phyloP scores from a whole-genome alignment of 805 yeast genomes.

The Metschnikowia koreensis region DNA sequence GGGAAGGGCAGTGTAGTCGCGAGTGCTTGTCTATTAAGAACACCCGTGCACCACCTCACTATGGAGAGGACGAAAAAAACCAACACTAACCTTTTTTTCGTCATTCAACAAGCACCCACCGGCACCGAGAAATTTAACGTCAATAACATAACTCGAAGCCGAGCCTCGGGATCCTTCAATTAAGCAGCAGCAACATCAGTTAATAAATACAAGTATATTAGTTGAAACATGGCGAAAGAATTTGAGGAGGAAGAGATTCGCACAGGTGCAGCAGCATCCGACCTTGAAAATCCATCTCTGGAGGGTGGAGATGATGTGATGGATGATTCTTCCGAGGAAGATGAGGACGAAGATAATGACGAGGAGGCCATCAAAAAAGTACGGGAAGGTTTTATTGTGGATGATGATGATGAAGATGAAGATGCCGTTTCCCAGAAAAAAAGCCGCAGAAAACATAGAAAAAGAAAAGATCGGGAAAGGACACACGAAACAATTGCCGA shows the following conservation, averaged over 20 bases:
- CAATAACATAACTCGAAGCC: background rate
- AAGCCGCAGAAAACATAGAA: conserved; percentile 29
- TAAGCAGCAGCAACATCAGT: no score
- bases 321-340: conserved; percentile 82
- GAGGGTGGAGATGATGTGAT: conserved; percentile 41
- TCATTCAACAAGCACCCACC: conserved; percentile 3
- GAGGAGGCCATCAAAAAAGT: conserved; percentile 84
- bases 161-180: background rate
- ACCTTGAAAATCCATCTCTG: conserved; percentile 28
- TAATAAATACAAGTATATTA: background rate
- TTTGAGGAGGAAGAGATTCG: conserved; percentile 40
- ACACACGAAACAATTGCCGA: conserved; percentile 1
- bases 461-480: conserved; percentile 24
- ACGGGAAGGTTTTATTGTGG: conserved; percentile 91
- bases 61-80: conserved; percentile 10
- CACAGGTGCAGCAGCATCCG: conserved; percentile 29
- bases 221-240: conserved; percentile 29
- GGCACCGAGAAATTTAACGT: background rate
- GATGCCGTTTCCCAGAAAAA: conserved; percentile 28
- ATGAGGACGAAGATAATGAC: conserved; percentile 81
- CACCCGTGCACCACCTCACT: conserved; percentile 7
- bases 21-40: no score
- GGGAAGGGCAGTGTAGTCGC: no score
- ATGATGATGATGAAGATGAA: conserved; percentile 79
- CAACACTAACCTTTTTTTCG: conserved; percentile 4